A percentile compares a stretch with the other conserved stretches of the same genome.
phyloP scores from a whole-genome alignment of 345 rosid genomes.

The Mangifera indica region DNA sequence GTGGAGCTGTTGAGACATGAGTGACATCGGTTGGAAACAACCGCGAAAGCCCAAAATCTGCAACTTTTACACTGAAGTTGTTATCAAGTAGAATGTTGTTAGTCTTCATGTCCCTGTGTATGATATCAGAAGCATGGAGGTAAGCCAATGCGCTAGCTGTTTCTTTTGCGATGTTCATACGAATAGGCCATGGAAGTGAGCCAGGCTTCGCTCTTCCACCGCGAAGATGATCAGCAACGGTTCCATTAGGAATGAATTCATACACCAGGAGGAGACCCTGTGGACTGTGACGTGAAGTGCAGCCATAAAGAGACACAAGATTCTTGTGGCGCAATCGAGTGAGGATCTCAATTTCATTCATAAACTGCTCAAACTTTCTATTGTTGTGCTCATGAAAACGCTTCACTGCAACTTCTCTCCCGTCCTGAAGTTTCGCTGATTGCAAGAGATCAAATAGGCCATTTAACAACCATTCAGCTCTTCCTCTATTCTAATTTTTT shows the following conservation, averaged over 20 bases:
- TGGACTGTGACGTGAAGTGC: constrained; percentile 50
- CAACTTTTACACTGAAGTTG: constrained; percentile 57
- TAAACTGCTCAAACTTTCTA: no score
- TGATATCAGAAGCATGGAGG: constrained; percentile 57
- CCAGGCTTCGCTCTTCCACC: constrained; percentile 36
- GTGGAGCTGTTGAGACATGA: constrained; percentile 70
- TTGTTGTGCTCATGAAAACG: constrained; percentile 27
- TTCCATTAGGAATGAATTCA: constrained; percentile 59
- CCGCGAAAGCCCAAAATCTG: constrained; percentile 70
- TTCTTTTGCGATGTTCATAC: constrained; percentile 61
- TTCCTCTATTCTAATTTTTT: no score
- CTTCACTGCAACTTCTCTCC: constrained; percentile 28
- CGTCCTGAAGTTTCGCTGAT: no score
- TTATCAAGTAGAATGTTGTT: constrained; percentile 61
- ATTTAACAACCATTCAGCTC: no score
- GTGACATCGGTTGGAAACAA: constrained; percentile 52
- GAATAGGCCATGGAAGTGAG: constrained; percentile 46
- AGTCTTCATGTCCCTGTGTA: constrained; percentile 70
- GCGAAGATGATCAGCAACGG: constrained; percentile 64
- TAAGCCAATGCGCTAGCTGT: constrained; percentile 62
- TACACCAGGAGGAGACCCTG: constrained; percentile 62
- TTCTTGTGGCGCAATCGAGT: constrained; percentile 63
- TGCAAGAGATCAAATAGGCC: no score
- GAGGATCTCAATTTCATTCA: constrained; percentile 57
- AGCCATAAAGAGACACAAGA: constrained; percentile 64